Percentiles rank a stretch among this genome's conserved stretches.
These are phyloP conservation scores for Heliamphora exappendiculata DNA, from an alignment of 148 eudicot genomes.

Conservation along the genomic window DNA sequence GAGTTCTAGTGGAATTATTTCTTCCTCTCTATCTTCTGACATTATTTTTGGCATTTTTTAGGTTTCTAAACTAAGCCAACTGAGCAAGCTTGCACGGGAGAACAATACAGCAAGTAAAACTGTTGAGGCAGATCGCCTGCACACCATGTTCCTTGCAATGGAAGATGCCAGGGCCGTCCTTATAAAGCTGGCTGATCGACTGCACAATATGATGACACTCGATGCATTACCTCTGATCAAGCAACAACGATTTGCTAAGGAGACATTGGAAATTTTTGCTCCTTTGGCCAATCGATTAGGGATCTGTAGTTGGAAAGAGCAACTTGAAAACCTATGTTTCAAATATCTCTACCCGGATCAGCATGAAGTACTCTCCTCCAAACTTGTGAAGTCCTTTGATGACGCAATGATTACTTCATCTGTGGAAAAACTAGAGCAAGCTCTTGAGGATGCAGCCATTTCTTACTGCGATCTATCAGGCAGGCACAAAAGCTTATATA, in stretches of 20 bases:
- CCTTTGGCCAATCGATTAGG: slow-evolving; percentile 93
- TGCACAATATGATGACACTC: slow-evolving; percentile 86
- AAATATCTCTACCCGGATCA: slow-evolving; percentile 63
- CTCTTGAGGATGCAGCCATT: slow-evolving; percentile 52
- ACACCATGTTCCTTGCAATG: slow-evolving; percentile 97
- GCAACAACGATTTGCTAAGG: slow-evolving; percentile 86
- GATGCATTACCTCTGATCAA: slow-evolving; percentile 69
- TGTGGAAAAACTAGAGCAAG: slow-evolving; percentile 54
- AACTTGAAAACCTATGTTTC: slow-evolving; percentile 78
- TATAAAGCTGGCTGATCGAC: slow-evolving; percentile 84
- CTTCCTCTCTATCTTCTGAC: not conserved
- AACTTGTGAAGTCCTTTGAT: slow-evolving; percentile 59
- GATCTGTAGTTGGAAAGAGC: slow-evolving; percentile 84
- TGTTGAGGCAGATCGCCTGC: slow-evolving; percentile 80
- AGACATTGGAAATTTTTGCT: slow-evolving; percentile 87
- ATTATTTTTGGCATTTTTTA: slow-evolving; percentile 11
- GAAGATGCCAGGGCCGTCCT: slow-evolving; percentile 96
- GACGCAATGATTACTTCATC: slow-evolving; percentile 61
- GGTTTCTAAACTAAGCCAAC: slow-evolving; percentile 84
- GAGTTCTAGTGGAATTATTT: not conserved
- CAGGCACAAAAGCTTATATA: slow-evolving; percentile 90
- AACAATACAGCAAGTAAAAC: slow-evolving; percentile 73
- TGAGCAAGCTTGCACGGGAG: slow-evolving; percentile 98
- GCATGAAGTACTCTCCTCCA: slow-evolving; percentile 63
- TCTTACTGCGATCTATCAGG: slow-evolving; percentile 58